Evolutionary conservation across 306 rosid species (phyloP), one percentile per base, ranked within the genome.

Genomic region (Cucurbita ficifolia): DNA sequence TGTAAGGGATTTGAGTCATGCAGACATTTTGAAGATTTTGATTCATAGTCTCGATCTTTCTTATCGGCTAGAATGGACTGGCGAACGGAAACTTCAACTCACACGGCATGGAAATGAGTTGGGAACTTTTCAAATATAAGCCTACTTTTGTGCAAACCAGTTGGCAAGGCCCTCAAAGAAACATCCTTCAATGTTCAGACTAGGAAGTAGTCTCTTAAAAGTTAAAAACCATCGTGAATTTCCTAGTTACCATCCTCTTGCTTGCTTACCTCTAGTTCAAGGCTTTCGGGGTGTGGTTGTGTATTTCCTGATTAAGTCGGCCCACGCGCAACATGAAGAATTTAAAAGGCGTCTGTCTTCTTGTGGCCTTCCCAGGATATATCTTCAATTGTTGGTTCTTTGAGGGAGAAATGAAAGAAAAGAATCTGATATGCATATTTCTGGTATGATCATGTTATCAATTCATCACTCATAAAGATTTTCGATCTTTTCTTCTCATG

Each of bases 1-100:
- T 74, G 76, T 50, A 1, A 87, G 73, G 81, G 86, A 75, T 76
- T 81, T 85, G 76, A 85, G 74, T 85, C 92, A 83, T 24, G 90
- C 76, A 18, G 96, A 93, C 80, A 76, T 83, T 81, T 69, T 86
- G 85, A 88, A 85, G 81, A 87, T 81, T 60, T 78, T 93, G 84
- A 85, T 90, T 80, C 96, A 93, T 53, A 87, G 88, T 81, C 86
- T 93, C 64, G 97, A 93, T 79, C 98, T 93, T 56, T 86, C 90
- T 22, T 90, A 90, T 78, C 87, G 90, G 74, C 84, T 93, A 64
- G 88, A 85, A 73, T 93, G 97, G 98, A 77, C 76, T 33, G 85
- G 79, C 56, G 86, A 84, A 46, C 83, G 96, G 78, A 90, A 87
- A 78, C 84, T 93, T 58, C 82, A 74, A 76, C 96, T 90, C 75